Conservation (phyloP, 2,329 filamentous ascomycete species). For the Alternaria sp. region DNA sequence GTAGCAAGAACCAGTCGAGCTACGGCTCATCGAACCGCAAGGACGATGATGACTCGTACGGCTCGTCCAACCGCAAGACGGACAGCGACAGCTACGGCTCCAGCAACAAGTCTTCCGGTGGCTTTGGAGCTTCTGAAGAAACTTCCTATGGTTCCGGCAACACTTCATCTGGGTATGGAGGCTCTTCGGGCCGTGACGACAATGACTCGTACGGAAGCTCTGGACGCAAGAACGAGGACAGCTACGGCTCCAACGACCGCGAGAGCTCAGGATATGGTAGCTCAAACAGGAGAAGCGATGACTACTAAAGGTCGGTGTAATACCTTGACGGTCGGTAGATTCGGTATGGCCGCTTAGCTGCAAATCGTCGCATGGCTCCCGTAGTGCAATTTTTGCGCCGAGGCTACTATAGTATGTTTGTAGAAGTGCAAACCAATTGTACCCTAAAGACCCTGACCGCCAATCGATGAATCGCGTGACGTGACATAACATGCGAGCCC, state of each 20-base stretch:
- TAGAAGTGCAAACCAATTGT: neutral
- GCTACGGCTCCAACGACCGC: slow-evolving; percentile 4
- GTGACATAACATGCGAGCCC: neutral
- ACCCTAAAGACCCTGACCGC: neutral
- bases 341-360: neutral
- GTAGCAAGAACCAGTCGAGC: slow-evolving; percentile 4
- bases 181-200: neutral
- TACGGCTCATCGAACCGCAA: slow-evolving; percentile 5
- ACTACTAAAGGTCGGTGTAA: slow-evolving; percentile 3
- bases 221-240: neutral
- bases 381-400: neutral
- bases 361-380: neutral
- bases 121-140: neutral
- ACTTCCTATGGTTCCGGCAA: neutral
- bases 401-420: neutral
- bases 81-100: slow-evolving; percentile 5
- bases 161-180: slow-evolving; percentile 1
- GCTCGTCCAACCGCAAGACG: slow-evolving; percentile 8
- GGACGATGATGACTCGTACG: slow-evolving; percentile 10
- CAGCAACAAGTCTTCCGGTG: neutral
- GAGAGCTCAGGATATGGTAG: slow-evolving; percentile 5
- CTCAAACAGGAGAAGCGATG: slow-evolving; percentile 8
- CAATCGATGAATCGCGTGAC: neutral
- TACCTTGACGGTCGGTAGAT: neutral
- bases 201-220: slow-evolving; percentile 3